Conservation (phyloP, 2,329 filamentous ascomycete genomes). For the Scolecobasidium constrictum region DNA sequence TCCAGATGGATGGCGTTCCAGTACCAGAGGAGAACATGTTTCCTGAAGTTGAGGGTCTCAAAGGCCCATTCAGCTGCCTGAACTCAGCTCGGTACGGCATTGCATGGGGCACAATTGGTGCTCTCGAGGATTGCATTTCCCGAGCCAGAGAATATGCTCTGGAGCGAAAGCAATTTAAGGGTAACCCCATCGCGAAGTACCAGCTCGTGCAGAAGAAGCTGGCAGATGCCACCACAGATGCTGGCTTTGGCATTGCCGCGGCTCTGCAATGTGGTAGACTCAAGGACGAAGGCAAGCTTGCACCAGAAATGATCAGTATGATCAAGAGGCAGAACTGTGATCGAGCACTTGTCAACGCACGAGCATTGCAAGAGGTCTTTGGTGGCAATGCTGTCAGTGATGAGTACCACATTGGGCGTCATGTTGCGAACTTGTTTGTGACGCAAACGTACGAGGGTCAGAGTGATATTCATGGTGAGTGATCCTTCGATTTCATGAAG, state of each 20-base stretch:
- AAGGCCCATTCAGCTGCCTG: conserved; percentile 83
- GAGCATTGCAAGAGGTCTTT: conserved; percentile 85
- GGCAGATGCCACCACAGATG: conserved; percentile 83
- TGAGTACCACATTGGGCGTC: conserved; percentile 88
- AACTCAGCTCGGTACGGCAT: conserved; percentile 93
- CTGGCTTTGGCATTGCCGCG: conserved; percentile 81
- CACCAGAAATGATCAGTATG: conserved; percentile 94
- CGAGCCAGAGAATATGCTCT: conserved; percentile 79
- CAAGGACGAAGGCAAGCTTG: conserved; percentile 80
- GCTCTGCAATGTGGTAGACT: conserved; percentile 83
- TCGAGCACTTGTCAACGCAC: conserved; percentile 66
- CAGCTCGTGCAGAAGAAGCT: conserved; percentile 98
- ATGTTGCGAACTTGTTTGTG: conserved; percentile 93
- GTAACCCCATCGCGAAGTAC: conserved; percentile 88
- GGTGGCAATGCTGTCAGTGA: conserved; percentile 97
- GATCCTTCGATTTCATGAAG: neutral
- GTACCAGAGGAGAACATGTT: conserved; percentile 92
- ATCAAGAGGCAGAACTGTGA: conserved; percentile 98
- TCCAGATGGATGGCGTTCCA: conserved; percentile 83
- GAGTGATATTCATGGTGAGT: conserved; percentile 91
- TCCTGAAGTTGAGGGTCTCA: conserved; percentile 74
- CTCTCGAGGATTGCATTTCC: conserved; percentile 80
- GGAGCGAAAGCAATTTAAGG: conserved; percentile 91
- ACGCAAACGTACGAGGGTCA: conserved; percentile 98
- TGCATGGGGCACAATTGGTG: conserved; percentile 85